phyloP scores from a whole-genome alignment of 1,284 basidiomycete genomes.

The Pyrrhoderma noxium region DNA sequence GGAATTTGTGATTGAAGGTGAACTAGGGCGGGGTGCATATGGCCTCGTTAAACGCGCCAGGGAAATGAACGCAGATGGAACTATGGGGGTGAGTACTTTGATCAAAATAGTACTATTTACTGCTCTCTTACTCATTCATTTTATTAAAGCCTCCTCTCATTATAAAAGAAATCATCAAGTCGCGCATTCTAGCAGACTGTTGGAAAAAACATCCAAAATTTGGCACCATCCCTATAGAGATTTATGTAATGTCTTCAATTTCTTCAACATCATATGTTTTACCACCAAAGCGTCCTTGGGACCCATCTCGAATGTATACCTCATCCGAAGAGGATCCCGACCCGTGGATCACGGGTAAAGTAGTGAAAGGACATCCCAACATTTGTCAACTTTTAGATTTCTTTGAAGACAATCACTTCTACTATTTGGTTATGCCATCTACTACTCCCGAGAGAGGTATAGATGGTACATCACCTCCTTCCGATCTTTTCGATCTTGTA shows the following conservation, averaged over 20 bases:
- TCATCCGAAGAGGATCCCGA: constrained; percentile 28
- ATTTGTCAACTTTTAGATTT: constrained; percentile 94
- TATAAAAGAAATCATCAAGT: constrained; percentile 98
- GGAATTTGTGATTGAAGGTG: constrained; percentile 75
- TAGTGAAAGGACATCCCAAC: constrained; percentile 81
- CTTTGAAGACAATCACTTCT: constrained; percentile 96
- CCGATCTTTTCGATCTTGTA: constrained; percentile 93
- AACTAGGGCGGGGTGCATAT: constrained; percentile 95
- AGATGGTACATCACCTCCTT: constrained; percentile 47
- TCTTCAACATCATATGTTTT: constrained; percentile 71
- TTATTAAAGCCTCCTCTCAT: constrained; percentile 59
- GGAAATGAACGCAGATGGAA: constrained; percentile 70
- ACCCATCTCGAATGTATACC: constrained; percentile 47
- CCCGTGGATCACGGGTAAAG: constrained; percentile 58
- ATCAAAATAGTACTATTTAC: neutral
- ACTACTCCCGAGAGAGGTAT: constrained; percentile 51
- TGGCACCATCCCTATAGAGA: constrained; percentile 98
- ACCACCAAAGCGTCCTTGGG: constrained; percentile 71
- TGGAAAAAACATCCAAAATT: constrained; percentile 96
- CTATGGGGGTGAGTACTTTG: constrained; percentile 65
- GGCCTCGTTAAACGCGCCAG: constrained; percentile 90
- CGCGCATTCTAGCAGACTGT: constrained; percentile 95
- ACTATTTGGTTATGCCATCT: constrained; percentile 82
- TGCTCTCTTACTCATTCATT: constrained; percentile 29
- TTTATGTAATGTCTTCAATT: constrained; percentile 93